Base-by-base conservation (phyloP, 768 basidiomycete genomes). In the Podaxis sp. region DNA sequence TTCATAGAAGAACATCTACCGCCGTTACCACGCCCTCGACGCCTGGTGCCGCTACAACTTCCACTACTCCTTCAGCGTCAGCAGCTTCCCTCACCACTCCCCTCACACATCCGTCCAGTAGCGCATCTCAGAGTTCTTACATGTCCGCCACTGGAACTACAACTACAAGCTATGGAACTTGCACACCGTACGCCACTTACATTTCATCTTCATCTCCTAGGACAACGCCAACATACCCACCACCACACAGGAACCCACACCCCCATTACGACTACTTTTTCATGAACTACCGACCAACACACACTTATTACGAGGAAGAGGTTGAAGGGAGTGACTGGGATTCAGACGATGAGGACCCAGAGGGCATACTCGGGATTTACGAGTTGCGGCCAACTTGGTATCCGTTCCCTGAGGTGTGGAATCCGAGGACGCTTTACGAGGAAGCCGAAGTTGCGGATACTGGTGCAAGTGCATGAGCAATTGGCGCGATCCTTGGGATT, bases 341-440 rank as follows among this genome's bases (percentile, higher is more conserved):
- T 17, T 60, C 59, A 38, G 59, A 60, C 19, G 59, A 60, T 36
- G 59, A 60, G 49, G 59, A 60, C 41, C 59, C 53, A 0, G 66
- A 67, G 25, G 65, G 66, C 38, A 59, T 51, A 3, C 47, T 76
- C 19, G 62, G 52, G 38, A 57, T 80, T n/a, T 53, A 59, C 17
- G 75, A 79, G 64, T 56, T 75, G 24, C 67, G 63, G 1, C 66
- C 71, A 52, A 72, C 71, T 27, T 80, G 78, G 78, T 79, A 79
- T 51, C 74, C 72, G 5, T 79, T 79, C 65, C 79, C 79, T 12
- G 77, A 79, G 64, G 74, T 79, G 29, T 80, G 77, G 77, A 55
- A 25, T 3, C 60, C 60, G 1, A 54, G 62, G 25, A 64, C 50
- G 12, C 36, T 65, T 15, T 59, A 58, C 22, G 55, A 56, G 49